Conservation (phyloP, 306 rosid species). For the Rosa chinensis region DNA sequence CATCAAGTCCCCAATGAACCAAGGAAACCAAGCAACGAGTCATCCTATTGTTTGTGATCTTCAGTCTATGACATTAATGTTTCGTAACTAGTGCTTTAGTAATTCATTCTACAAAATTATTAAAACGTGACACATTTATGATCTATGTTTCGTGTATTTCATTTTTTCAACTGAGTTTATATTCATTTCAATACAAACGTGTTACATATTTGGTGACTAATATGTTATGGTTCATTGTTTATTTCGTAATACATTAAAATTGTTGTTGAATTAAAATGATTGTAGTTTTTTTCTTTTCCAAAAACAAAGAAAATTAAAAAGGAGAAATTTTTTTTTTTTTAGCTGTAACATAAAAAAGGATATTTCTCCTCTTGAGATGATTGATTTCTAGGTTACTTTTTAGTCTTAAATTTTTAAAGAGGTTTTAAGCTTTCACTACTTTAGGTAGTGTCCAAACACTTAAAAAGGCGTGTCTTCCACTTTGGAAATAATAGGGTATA, state of each 20-base stretch:
- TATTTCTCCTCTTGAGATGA: background rate
- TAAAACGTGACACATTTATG: no score
- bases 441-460: background rate
- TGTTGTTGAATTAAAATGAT: background rate
- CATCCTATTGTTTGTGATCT: no score
- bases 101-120: background rate
- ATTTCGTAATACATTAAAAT: background rate
- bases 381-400: background rate
- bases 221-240: background rate
- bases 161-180: no score
- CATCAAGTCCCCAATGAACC: no score
- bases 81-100: background rate
- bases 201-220: background rate
- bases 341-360: no score
- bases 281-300: background rate
- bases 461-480: background rate
- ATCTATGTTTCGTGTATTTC: no score
- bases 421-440: background rate
- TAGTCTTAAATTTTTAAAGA: background rate
- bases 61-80: no score
- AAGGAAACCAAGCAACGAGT: no score
- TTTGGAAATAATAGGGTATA: background rate
- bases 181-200: no score
- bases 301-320: no score
- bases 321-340: no score